phyloP scores from a whole-genome alignment of 1,284 basidiomycete species.

The Cryptococcus amylolentus region DNA sequence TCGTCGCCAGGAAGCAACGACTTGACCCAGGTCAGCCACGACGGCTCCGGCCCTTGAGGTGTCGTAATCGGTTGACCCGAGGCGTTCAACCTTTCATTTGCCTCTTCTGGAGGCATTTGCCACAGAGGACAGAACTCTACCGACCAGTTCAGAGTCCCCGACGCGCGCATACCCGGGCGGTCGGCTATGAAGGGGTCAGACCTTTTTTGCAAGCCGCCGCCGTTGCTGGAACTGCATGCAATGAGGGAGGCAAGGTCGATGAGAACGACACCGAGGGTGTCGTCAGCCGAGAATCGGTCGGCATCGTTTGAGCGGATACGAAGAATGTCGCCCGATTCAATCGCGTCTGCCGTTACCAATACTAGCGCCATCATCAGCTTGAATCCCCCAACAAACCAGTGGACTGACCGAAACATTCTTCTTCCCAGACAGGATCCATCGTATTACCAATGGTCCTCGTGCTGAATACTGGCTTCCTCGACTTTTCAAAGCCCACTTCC shows the following conservation, averaged over 20 bases:
- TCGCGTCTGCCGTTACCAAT: constrained; percentile 38
- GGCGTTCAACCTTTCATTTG: constrained; percentile 16
- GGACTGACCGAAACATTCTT: constrained; percentile 42
- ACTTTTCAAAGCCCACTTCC: constrained; percentile 42
- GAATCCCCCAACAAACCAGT: neutral
- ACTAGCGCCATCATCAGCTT: constrained; percentile 18
- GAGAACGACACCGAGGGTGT: constrained; percentile 50
- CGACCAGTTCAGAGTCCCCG: constrained; percentile 42
- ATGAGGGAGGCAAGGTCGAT: constrained; percentile 48
- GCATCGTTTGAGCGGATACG: constrained; percentile 47
- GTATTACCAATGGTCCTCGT: constrained; percentile 46
- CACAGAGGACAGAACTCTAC: constrained; percentile 46
- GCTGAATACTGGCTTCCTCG: constrained; percentile 46
- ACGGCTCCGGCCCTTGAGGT: constrained; percentile 12
- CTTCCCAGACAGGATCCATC: constrained; percentile 47
- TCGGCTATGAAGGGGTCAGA: constrained; percentile 30
- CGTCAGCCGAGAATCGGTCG: constrained; percentile 52
- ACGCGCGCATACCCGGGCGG: constrained; percentile 34
- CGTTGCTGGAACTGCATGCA: constrained; percentile 20
- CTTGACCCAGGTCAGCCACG: constrained; percentile 36
- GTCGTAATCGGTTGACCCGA: neutral
- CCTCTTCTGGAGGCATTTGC: constrained; percentile 37
- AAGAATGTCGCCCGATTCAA: constrained; percentile 46
- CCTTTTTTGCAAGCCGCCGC: constrained; percentile 26
- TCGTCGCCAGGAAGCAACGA: constrained; percentile 6